phyloP scores from a whole-genome alignment of 2,329 filamentous ascomycete genomes.

The Nemania abortiva region DNA sequence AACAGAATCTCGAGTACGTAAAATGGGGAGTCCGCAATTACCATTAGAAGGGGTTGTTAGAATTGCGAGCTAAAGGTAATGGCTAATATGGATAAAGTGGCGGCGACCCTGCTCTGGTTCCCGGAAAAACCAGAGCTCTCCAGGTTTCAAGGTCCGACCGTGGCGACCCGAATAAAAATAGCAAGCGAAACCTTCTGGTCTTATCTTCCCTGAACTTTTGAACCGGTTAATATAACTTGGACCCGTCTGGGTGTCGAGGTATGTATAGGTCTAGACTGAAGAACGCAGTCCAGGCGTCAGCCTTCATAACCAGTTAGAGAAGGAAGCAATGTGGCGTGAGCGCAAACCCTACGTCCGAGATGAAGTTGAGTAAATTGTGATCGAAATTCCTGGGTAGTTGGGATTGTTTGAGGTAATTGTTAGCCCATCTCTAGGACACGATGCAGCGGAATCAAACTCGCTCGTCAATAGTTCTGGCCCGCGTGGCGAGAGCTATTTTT shows the following conservation, averaged over 20 bases:
- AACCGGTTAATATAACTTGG: slow-evolving; percentile 42
- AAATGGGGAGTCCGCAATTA: slow-evolving; percentile 14
- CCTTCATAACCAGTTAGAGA: slow-evolving; percentile 39
- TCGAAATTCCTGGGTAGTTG: slow-evolving; percentile 7
- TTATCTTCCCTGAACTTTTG: slow-evolving; percentile 15
- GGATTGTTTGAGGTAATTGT: slow-evolving; percentile 12
- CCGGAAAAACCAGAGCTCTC: slow-evolving; percentile 33
- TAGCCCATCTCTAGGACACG: slow-evolving; percentile 7
- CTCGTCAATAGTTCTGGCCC: slow-evolving; percentile 41
- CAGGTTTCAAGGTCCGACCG: slow-evolving; percentile 29
- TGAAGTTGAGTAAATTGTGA: slow-evolving; percentile 10
- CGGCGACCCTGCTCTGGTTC: slow-evolving; percentile 24
- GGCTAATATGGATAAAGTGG: slow-evolving; percentile 43
- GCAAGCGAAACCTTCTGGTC: slow-evolving; percentile 37
- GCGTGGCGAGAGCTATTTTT: slow-evolving; percentile 35
- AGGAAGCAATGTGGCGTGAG: slow-evolving; percentile 30
- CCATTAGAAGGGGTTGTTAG: slow-evolving; percentile 4
- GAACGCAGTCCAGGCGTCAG: slow-evolving; percentile 47
- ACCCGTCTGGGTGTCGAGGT: slow-evolving; percentile 29
- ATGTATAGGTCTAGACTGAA: slow-evolving; percentile 44
- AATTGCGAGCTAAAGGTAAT: slow-evolving; percentile 24
- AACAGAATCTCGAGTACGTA: slow-evolving; percentile 7
- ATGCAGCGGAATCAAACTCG: slow-evolving; percentile 30
- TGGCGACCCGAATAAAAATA: slow-evolving; percentile 40
- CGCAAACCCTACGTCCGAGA: slow-evolving; percentile 23